Evolutionary conservation across 2,329 filamentous ascomycete species (phyloP), one percentile per base, ranked within the genome.

Genomic region (Bertia moriformis): DNA sequence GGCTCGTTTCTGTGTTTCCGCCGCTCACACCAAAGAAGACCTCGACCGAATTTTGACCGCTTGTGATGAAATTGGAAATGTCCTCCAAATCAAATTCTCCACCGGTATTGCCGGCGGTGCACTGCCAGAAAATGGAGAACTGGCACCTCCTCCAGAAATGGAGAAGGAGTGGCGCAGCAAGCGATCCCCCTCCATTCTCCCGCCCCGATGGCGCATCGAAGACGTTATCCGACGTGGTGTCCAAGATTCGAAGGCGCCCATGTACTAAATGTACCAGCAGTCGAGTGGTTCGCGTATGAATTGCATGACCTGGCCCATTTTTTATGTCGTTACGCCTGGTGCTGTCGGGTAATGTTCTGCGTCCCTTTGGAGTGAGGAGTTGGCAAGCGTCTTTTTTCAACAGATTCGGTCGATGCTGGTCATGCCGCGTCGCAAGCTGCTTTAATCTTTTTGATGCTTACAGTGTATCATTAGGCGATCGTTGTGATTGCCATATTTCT

Each of bases 11-110:
- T 98, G 91, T 56, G 78, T 98, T 39, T 94, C 87, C 3, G 79
- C 91, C 2, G 86, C 91, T 1, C 91, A 98, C 66, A 98, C 93
- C 61, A 98, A 98, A 67, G 91, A 98, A 38, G 91, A 98, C 56
- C 72, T 98, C 51, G 91, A 98, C 58, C 78, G 89, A 38, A 65
- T 98, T 42, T 66, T 98, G 38, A 70, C 76, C 3, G 91, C 91
- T 14, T 96, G 89, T 52, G 86, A 96, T 53, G 84, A 96, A 59
- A 78, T 95, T 41, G 88, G 89, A 41, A 85, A 94, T 47, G 73
- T 93, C 17, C 65, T 98, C 41, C 88, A 96, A 60, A 71, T 98
- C 55, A 96, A 95, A 65, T 95, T 93, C 63, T 93, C 87, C n/a
- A 93, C 84, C 13, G 91, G 91, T 48, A 76, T 95, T 51, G 89